Evolutionary conservation across 495 filamentous ascomycete species (phyloP), one percentile per base, ranked within the genome.

Genomic region (Lepidopterella palustris): DNA sequence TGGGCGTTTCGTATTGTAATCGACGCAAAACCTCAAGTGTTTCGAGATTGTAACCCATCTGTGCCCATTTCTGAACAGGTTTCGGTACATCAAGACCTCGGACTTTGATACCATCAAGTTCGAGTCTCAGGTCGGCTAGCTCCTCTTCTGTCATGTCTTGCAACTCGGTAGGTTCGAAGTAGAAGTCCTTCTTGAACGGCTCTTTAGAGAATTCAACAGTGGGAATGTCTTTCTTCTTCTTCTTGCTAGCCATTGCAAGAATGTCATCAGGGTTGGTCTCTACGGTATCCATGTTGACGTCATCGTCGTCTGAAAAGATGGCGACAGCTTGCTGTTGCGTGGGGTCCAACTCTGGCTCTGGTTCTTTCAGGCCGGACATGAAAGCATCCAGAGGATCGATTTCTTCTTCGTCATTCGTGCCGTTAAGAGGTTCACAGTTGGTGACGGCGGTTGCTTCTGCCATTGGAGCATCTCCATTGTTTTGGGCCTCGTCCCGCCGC

Each of bases 221-320:
- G 5, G 92, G 92, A 11, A 97, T 85, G 61, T 99, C 93, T 71
- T 96, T 96, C 78, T 96, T 97, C 79, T 96, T 98, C 70, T 88
- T 89, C 58, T 95, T 97, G 45, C 81, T 88, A 15, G 90, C 85
- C 75, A 95, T 87, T 35, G 89, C 87, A 24, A 96, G 80, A 64
- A 96, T 88, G 67, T 92, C 85, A 54, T 95, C 87, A 20, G 89
- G 83, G 66, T 88, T 85, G 31, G 82, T 78, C 42, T 87, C 87
- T 15, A 89, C 79, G 2, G 89, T 84, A 24, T 86, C 84, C 57
- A 89, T 80, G 53, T 87, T 57, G 23, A 84, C 84, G 49, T 93
- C 89, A 40, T 95, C 85, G 53, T 89, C 87, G 57, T 92, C 90
- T 40, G 80, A 83, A 68, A 95, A 93, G 60, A 96, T 84, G n/a